phyloP scores from a whole-genome alignment of 495 filamentous ascomycete species.

The Talaromyces proteolyticus region DNA sequence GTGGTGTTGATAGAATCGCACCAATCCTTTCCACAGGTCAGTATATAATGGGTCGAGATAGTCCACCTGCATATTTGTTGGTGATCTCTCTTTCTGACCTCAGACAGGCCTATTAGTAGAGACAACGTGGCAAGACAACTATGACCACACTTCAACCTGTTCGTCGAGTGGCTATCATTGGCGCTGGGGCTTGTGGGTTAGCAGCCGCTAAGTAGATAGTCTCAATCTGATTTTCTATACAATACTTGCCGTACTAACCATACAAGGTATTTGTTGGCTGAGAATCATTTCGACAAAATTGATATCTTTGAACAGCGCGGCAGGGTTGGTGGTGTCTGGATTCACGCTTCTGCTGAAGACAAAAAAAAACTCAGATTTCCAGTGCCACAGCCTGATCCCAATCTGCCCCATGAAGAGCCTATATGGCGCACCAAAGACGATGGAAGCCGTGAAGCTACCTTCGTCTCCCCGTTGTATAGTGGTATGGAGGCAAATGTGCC shows the following conservation, averaged over 20 bases:
- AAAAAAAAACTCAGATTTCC: conserved; percentile 9
- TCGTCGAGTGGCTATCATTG: conserved; percentile 34
- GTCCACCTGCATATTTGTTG: too few relatives aligned
- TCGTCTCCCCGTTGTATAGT: conserved; percentile 75
- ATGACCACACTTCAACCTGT: neutral
- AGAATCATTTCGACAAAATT: conserved; percentile 62
- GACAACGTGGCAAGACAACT: neutral
- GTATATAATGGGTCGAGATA: too few relatives aligned
- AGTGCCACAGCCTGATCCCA: conserved; percentile 38
- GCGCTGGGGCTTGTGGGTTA: conserved; percentile 40
- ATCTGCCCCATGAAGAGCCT: conserved; percentile 33
- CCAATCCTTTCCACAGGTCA: too few relatives aligned
- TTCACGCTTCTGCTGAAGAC: conserved; percentile 37
- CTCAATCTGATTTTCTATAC: neutral
- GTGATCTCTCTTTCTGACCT: too few relatives aligned
- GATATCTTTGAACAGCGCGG: conserved; percentile 76
- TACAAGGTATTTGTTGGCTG: conserved; percentile 64
- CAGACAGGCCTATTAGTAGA: too few relatives aligned
- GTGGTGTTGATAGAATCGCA: too few relatives aligned
- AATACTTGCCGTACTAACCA: neutral
- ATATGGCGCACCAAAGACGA: conserved; percentile 26
- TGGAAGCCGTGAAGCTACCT: conserved; percentile 24
- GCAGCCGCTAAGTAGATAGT: conserved; percentile 30
- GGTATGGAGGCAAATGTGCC: conserved; percentile 82
- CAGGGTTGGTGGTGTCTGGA: conserved; percentile 77